Evolutionary conservation across 73 alveolate species (phyloP), one percentile per base, ranked within the genome.

Genomic region (Stentor roeselii): DNA sequence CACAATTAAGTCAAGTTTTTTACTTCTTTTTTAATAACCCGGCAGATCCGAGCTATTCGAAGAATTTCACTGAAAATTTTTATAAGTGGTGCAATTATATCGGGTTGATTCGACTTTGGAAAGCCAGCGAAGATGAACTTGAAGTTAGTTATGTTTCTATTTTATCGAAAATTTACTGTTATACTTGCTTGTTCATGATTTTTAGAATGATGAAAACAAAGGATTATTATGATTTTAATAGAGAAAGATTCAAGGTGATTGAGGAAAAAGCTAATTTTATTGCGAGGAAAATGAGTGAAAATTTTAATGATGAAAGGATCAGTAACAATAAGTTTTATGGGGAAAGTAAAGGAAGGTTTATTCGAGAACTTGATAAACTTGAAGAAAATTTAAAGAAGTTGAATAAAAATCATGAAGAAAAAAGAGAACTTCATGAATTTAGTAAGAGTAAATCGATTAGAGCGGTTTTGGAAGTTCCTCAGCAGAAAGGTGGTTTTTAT

Each of bases 181-280:
- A 27, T 67, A 32, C 80, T 30, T 21, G 21, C 11, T 11, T 67
- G 21, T 67, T 21, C 41, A 21, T 67, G 2, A 34, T 67, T 32
- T 67, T 27, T 2, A 67, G 80, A 34, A 67, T 67, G 80, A 67
- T 67, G 37, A 67, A 67, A 67, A 67, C 42, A 15, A 32, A n/a
- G 14, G 80, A 67, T 21, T 67, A 21, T 67, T 27, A 30, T 67
- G 37, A 67, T 27, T 30, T 11, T 67, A 21, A 27, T 1, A 40
- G 34, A 1, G 41, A 67, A 67, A 36, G 34, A 1, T 32, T 30
- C 11, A 34, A n/a, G 14, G 41, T 27, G 41, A n/a, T 11, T 15
- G 37, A 34, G 41, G 34, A 1, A 1, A 21, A n/a, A 30, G n/a
- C 80, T 30, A 67, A 67, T 27, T 15, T 14, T 21, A 21, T 67